phyloP scores from a whole-genome alignment of 2,329 filamentous ascomycete genomes.

The Paecilomyces niveus region DNA sequence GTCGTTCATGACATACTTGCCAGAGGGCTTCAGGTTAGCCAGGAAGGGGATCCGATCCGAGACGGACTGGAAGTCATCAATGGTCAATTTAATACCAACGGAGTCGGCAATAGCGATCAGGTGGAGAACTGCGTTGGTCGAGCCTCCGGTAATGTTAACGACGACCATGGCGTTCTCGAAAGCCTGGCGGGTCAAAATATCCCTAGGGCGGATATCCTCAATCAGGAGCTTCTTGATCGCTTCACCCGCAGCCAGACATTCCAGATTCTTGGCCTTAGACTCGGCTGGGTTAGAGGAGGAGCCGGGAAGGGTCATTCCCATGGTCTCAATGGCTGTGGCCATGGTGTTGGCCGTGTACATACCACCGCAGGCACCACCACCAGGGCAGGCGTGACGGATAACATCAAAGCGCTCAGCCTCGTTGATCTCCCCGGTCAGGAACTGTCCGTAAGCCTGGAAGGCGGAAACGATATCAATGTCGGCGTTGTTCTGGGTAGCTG shows the following conservation, averaged over 20 bases:
- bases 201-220: conserved; percentile 68
- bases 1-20: conserved; percentile 56
- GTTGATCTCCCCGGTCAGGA: conserved; percentile 81
- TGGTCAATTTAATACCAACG: conserved; percentile 72
- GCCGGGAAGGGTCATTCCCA: conserved; percentile 74
- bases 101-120: conserved; percentile 77
- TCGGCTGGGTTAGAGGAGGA: conserved; percentile 75
- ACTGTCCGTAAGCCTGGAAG: conserved; percentile 96
- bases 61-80: conserved; percentile 80
- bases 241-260: conserved; percentile 64
- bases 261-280: conserved; percentile 61
- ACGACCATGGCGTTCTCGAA: conserved; percentile 83
- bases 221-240: conserved; percentile 68
- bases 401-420: conserved; percentile 92
- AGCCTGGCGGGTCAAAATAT: conserved; percentile 72
- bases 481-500: conserved; percentile 62
- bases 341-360: conserved; percentile 78
- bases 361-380: conserved; percentile 74
- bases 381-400: conserved; percentile 83
- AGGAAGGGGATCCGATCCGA: conserved; percentile 73
- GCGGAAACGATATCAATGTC: conserved; percentile 92
- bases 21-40: conserved; percentile 74
- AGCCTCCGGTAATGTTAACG: conserved; percentile 74
- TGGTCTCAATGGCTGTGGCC: conserved; percentile 65
- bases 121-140: conserved; percentile 79